These are phyloP conservation scores for Anacardium occidentale DNA, from an alignment of 345 rosid species.

Conservation along the genomic window DNA sequence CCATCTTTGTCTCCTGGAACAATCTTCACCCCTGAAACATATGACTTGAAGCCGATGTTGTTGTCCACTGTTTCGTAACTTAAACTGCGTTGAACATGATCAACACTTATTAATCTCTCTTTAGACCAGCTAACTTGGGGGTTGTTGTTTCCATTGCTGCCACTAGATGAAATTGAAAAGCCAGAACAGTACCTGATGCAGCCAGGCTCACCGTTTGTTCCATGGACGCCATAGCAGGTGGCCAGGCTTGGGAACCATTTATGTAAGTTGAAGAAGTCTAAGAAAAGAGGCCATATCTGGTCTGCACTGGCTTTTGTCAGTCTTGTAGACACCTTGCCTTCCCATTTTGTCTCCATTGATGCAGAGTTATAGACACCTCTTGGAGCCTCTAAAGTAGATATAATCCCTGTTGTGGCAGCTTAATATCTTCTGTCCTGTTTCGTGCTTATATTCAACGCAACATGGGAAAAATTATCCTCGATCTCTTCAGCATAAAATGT, in stretches of 20 bases:
- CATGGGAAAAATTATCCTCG: no score
- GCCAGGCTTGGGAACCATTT: conserved; percentile 42
- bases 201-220: conserved; percentile 57
- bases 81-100: conserved; percentile 30
- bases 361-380: not conserved
- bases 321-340: conserved; percentile 38
- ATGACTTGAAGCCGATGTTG: conserved; percentile 55
- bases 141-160: not conserved
- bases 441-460: no score
- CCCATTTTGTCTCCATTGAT: conserved; percentile 44
- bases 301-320: conserved; percentile 38
- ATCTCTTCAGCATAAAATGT: no score
- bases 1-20: conserved; percentile 18
- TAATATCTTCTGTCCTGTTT: no score
- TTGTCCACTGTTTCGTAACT: conserved; percentile 56
- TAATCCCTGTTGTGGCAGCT: no score
- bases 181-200: conserved; percentile 51
- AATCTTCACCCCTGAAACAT: conserved; percentile 50
- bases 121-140: conserved; percentile 38
- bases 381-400: no score
- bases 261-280: conserved; percentile 58
- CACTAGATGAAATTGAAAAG: conserved; percentile 35
- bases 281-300: conserved; percentile 48
- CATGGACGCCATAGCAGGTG: conserved; percentile 47
- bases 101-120: conserved; percentile 50